Evolutionary conservation across 2,329 filamentous ascomycete genomes (phyloP).

Genomic region (Xylariomycetidae sp.): DNA sequence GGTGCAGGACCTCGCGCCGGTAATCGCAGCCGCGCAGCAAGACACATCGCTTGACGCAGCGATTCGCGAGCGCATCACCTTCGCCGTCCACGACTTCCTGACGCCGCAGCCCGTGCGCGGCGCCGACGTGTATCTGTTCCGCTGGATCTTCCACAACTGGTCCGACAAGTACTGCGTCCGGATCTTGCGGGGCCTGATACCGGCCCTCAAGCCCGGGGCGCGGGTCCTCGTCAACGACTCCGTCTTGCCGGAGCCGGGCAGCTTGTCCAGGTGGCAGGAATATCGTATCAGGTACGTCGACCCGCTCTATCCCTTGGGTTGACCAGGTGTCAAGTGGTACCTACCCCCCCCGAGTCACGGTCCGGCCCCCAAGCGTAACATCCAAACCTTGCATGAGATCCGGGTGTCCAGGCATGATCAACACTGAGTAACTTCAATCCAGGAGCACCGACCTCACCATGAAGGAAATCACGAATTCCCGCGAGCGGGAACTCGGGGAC

Average conservation of each 20-base stretch:
- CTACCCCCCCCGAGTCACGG: too few relatives aligned
- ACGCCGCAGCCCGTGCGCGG: conserved; percentile 4
- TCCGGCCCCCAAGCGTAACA: too few relatives aligned
- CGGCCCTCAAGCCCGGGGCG: conserved; percentile 22
- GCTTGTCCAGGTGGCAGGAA: conserved; percentile 10
- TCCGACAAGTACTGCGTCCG: conserved; percentile 8
- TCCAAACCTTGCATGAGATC: too few relatives aligned
- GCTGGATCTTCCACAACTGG: conserved; percentile 13
- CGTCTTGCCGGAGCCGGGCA: conserved; percentile 7
- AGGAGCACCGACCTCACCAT: conserved; percentile 14
- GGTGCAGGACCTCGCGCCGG: conserved; percentile 24
- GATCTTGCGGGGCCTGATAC: conserved; percentile 7
- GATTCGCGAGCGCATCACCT: conserved; percentile 5
- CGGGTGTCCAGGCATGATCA: not conserved
- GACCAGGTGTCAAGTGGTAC: too few relatives aligned
- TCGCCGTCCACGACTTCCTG: conserved; percentile 8
- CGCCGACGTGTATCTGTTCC: conserved; percentile 10
- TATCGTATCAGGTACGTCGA: conserved; percentile 10
- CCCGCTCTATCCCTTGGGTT: too few relatives aligned
- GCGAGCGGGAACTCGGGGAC: conserved; percentile 18
- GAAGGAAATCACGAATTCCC: conserved; percentile 17
- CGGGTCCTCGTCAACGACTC: conserved; percentile 22
- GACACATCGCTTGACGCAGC: conserved; percentile 1
- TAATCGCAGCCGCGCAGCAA: conserved; percentile 7
- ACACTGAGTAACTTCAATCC: not conserved